Conservation (phyloP, 805 yeast species). For the Pichia exigua region DNA sequence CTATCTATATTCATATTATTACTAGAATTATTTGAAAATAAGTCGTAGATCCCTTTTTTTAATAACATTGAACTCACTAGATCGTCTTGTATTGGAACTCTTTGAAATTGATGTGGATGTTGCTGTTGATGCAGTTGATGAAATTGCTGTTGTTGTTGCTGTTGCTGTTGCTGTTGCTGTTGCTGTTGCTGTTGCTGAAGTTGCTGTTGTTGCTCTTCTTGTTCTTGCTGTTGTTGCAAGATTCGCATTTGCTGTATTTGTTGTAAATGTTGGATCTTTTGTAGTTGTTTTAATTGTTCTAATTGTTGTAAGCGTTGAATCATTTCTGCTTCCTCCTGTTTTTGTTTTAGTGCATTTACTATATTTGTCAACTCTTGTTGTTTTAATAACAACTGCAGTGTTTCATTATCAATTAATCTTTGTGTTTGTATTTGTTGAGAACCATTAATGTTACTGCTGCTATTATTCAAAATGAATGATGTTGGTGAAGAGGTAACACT, state of each 20-base stretch:
- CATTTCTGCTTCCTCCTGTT: conserved; percentile 3
- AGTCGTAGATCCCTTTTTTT: not conserved
- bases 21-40: not conserved
- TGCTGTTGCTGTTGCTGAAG: not conserved
- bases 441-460: not conserved
- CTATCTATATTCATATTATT: not conserved
- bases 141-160: not conserved
- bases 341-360: not conserved
- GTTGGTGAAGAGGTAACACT: conserved; percentile 5
- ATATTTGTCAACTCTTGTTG: conserved; percentile 7
- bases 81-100: not conserved
- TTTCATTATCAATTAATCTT: conserved; percentile 1
- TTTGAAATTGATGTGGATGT: not conserved
- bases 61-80: not conserved
- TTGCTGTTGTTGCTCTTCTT: not conserved
- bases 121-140: not conserved
- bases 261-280: not conserved
- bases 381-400: conserved; percentile 1
- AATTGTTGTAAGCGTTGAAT: not conserved
- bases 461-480: not conserved
- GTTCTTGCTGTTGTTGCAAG: conserved; percentile 5
- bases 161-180: conserved; percentile 5
- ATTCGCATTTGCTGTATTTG: conserved; percentile 2
- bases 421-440: not conserved
- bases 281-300: conserved; percentile 1